These are phyloP conservation scores for Erodium texanum DNA, from an alignment of 441 rosid genomes.

Conservation along the genomic window DNA sequence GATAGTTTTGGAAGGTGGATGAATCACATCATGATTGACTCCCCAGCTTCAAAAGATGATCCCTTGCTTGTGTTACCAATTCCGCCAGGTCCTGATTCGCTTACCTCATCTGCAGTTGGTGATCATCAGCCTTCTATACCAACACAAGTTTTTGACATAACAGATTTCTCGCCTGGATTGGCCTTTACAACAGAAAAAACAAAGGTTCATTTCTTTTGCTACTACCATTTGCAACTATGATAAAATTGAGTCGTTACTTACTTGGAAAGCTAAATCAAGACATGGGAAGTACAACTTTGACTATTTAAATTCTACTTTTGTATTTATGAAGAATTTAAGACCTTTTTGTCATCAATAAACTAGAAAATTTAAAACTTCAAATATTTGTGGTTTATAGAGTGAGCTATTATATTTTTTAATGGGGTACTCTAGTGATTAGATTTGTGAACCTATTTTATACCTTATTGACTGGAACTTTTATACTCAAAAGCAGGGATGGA, in stretches of 20 bases:
- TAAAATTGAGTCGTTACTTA: background rate
- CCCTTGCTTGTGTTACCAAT: slow-evolving; percentile 37
- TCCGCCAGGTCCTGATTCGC: slow-evolving; percentile 38
- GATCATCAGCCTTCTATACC: slow-evolving; percentile 34
- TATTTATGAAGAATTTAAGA: background rate
- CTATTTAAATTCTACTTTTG: background rate
- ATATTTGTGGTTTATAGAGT: too few species aligned
- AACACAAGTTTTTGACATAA: slow-evolving; percentile 56
- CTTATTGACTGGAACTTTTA: too few species aligned
- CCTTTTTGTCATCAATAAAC: too few species aligned
- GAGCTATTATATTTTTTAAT: too few species aligned
- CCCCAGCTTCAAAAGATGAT: slow-evolving; percentile 48
- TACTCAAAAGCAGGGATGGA: too few species aligned
- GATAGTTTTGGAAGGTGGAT: slow-evolving; percentile 95
- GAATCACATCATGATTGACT: slow-evolving; percentile 41
- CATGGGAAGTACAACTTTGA: slow-evolving; percentile 1
- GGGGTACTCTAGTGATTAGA: too few species aligned
- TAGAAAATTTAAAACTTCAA: too few species aligned
- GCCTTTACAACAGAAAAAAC: slow-evolving; percentile 74
- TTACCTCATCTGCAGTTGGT: slow-evolving; percentile 27
- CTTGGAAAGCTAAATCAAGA: slow-evolving; percentile 4
- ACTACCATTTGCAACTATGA: slow-evolving; percentile 1
- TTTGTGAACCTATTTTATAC: too few species aligned
- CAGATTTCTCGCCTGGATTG: slow-evolving; percentile 83
- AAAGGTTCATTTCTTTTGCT: slow-evolving; percentile 40